Base-by-base conservation (phyloP, 192 early-diverging fungal genomes). In the Mortierella claussenii region DNA sequence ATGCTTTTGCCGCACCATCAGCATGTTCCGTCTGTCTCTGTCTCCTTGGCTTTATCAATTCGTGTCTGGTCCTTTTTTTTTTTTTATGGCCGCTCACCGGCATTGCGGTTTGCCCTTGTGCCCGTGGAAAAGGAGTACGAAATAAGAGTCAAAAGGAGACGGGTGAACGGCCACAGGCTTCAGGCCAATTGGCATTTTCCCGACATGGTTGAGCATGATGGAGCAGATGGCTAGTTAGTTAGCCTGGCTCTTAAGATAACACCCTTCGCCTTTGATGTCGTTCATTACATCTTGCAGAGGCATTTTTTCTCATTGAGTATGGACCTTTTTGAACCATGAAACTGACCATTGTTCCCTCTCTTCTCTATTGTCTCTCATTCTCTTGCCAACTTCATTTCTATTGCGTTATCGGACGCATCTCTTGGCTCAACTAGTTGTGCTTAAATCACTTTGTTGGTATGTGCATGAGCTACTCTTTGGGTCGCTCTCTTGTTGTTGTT, bases 391-490 rank as follows among this genome's bases (percentile, higher is more conserved):
- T 46, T 23, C 12, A 2, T 10, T 36, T 42, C 27, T 42, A n/a
- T n/a, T n/a, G n/a, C n/a, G n/a, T n/a, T n/a, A n/a, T n/a, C n/a
- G n/a, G n/a, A n/a, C n/a, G n/a, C n/a, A n/a, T 40, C 18, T 31
- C 28, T 20, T 5, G 31, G 27, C 24, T 45, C 33, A 24, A 66
- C 55, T 67, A 76, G 73, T 67, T 76, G 64, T 76, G 73, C 59
- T 67, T 76, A 76, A 76, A 76, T 60, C 73, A 76, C 59, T 76
- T 76, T 61, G 73, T 76, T 76, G 73, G 73, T 76, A 76, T 53
- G 73, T 67, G 63, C 55, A 55, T 58, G 33, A 60, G 45, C 18
- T 53, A 17, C 18, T 5, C 50, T 12, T 31, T 53, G 8, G 3
- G n/a, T 32, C 15, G 28, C 18, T 18, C 5, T 31, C 18, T 53